Evolutionary conservation across 768 basidiomycete species (phyloP), one percentile per base, ranked within the genome.

Genomic region (Suillus spraguei): DNA sequence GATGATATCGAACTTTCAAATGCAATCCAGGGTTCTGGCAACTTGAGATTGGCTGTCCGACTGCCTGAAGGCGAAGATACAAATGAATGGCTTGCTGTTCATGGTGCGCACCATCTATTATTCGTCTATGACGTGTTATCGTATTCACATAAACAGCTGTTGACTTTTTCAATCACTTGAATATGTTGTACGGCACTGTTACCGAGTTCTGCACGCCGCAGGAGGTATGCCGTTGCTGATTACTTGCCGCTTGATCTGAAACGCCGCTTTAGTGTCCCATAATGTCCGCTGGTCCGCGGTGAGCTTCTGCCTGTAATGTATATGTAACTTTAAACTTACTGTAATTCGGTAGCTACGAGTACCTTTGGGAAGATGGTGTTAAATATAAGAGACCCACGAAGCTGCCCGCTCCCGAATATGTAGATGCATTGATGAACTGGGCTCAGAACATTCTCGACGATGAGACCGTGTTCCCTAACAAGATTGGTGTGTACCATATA

Each of bases 21-120:
- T 28, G 9, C 17, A 39, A 56, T 44, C 20, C 62, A 97, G 95
- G 95, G 97, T 53, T 98, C 96, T 10, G 97, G 97, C 8, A 99
- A 99, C 79, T 79, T 99, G 65, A 83, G 96, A 63, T 81, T 92
- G 53, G 96, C 97, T 0, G 97, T 99, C 24, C 88, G 91, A 66
- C 82, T 99, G 22, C 97, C 97, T 0, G 97, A 98, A 68, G 97
- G 97, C 44, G 97, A 99, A 77, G 97, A 99, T 74, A 76, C 88
- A 69, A 97, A 96, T 68, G 97, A 99, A 77, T 99, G 97, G 97
- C 88, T 99, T n/a, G 97, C 97, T 14, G 97, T 99, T 9, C 97
- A 99, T 73, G 94, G 97, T 97, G 67, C 63, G 87, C 76, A 52
- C 24, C 9, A 44, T 60, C 58, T 11, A 35, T n/a, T 50, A 33